phyloP scores from a whole-genome alignment of 2,329 filamentous ascomycete genomes.

The Colletotrichum lupini region DNA sequence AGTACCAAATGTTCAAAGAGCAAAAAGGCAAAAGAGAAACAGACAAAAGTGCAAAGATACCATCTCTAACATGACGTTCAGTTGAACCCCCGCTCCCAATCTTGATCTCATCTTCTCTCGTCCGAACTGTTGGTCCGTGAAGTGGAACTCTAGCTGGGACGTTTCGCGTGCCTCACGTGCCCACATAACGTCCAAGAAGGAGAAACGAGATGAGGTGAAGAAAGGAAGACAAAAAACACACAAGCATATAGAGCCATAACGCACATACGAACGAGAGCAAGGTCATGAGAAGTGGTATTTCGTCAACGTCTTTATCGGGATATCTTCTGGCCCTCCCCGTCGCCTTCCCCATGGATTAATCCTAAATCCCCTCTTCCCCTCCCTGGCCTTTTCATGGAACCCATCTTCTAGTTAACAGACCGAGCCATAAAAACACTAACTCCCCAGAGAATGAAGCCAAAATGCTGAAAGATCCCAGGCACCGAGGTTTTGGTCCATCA shows the following conservation, averaged over 20 bases:
- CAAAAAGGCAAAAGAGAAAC: too few species aligned
- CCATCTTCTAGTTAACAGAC: background rate
- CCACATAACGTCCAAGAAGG: background rate
- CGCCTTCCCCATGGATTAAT: background rate
- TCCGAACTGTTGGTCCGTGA: background rate
- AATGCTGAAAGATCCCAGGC: background rate
- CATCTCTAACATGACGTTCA: background rate
- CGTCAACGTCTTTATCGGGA: background rate
- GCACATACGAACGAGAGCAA: background rate
- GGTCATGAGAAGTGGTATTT: background rate
- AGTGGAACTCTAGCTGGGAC: background rate
- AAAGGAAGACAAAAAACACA: background rate
- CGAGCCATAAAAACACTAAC: background rate
- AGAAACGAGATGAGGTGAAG: too few species aligned
- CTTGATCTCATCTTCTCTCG: background rate
- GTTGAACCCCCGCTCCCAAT: background rate
- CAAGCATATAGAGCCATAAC: background rate
- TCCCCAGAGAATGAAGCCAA: background rate
- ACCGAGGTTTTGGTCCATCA: background rate
- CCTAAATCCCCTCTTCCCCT: too few species aligned
- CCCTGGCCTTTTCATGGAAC: too few species aligned
- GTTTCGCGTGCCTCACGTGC: background rate
- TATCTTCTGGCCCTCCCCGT: background rate
- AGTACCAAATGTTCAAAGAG: too few species aligned
- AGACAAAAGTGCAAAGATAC: too few species aligned